phyloP scores from a whole-genome alignment of 208 protist species.

The Crithidia sp. region DNA sequence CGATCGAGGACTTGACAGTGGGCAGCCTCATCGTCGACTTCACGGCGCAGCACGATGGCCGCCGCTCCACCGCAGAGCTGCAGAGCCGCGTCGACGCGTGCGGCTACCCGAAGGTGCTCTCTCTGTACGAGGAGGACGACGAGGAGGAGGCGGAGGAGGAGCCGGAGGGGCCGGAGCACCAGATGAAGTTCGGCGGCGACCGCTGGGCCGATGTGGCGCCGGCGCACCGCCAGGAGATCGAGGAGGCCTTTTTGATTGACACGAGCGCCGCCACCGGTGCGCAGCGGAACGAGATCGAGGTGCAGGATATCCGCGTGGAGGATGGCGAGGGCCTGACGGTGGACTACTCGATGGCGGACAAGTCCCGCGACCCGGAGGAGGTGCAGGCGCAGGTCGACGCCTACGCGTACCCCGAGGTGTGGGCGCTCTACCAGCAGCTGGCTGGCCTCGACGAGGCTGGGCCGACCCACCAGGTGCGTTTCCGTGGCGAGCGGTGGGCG shows the following conservation, averaged over 20 bases:
- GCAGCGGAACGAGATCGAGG: constrained; percentile 31
- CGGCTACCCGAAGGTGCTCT: constrained; percentile 51
- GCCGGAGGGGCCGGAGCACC: constrained; percentile 34
- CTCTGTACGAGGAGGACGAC: constrained; percentile 64
- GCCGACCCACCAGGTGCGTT: constrained; percentile 46
- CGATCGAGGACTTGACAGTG: constrained; percentile 46
- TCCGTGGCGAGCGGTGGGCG: constrained; percentile 51
- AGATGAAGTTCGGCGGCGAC: constrained; percentile 63
- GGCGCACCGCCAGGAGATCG: constrained; percentile 38
- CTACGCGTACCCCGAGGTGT: constrained; percentile 60
- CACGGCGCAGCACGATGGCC: constrained; percentile 57
- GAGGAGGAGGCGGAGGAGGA: constrained; percentile 10
- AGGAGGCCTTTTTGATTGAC: constrained; percentile 60
- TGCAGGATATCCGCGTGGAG: constrained; percentile 41
- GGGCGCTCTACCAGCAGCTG: constrained; percentile 60
- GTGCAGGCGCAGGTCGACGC: constrained; percentile 50
- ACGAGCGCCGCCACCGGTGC: constrained; percentile 48
- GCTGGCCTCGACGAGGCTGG: constrained; percentile 31
- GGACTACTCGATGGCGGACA: constrained; percentile 50
- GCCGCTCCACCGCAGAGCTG: constrained; percentile 38
- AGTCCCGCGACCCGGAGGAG: constrained; percentile 24
- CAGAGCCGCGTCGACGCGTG: constrained; percentile 41
- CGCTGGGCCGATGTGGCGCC: constrained; percentile 50
- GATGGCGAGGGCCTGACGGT: constrained; percentile 54
- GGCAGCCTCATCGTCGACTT: constrained; percentile 64